Evolutionary conservation across 1,139 yeast species (phyloP).

Genomic region (Debaryomyces coudertii): DNA sequence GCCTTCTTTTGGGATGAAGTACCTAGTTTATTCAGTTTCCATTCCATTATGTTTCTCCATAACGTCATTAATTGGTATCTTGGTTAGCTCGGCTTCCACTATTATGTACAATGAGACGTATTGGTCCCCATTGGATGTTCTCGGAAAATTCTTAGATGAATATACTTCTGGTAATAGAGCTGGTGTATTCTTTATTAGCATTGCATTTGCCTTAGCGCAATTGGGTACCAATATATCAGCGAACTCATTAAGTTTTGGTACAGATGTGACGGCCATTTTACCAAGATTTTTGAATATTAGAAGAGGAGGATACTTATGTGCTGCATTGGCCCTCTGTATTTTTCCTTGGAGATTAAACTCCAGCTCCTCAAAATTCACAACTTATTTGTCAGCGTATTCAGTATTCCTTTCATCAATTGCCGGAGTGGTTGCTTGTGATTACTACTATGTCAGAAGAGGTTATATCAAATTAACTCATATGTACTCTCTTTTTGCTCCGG

Average conservation of each 20-base stretch:
- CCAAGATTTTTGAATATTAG: conserved; percentile 79
- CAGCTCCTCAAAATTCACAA: conserved; percentile 75
- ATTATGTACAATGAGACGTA: conserved; percentile 67
- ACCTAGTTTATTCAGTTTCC: conserved; percentile 53
- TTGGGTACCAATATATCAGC: conserved; percentile 92
- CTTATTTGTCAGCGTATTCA: conserved; percentile 82
- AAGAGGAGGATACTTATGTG: conserved; percentile 85
- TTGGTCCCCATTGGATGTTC: conserved; percentile 87
- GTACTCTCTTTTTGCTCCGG: conserved; percentile 49
- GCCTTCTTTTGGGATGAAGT: conserved; percentile 46
- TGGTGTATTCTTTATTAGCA: conserved; percentile 80
- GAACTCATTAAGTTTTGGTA: conserved; percentile 86
- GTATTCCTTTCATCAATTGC: conserved; percentile 87
- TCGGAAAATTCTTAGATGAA: conserved; percentile 64
- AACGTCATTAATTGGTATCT: conserved; percentile 83
- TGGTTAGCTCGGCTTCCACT: conserved; percentile 82
- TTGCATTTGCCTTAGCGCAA: conserved; percentile 82
- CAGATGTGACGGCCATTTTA: conserved; percentile 82
- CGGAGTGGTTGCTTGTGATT: conserved; percentile 80
- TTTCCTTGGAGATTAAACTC: conserved; percentile 89
- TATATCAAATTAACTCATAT: conserved; percentile 64
- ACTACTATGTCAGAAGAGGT: conserved; percentile 77
- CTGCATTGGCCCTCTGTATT: conserved; percentile 71
- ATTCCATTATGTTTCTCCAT: conserved; percentile 79
- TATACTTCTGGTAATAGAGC: conserved; percentile 65